Evolutionary conservation across 176 grass and related monocot species (phyloP).

Genomic region (Ensete glaucum): DNA sequence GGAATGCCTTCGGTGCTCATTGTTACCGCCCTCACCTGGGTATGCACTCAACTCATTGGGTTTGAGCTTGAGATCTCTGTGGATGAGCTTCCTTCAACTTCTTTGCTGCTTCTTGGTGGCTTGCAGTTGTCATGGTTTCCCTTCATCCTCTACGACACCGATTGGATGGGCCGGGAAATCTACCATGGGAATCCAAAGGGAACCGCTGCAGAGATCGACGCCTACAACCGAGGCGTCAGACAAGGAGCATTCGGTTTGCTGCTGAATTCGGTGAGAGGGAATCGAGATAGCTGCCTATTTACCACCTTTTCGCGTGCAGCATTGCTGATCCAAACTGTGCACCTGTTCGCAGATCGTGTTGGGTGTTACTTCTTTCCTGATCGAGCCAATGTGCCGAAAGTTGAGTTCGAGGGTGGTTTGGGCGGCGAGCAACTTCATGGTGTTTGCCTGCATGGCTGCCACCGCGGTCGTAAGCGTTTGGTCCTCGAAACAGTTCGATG

Average conservation of each 20-base stretch:
- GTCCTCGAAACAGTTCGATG: conserved; percentile 48
- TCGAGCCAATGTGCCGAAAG: conserved; percentile 68
- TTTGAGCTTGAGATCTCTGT: too few species aligned
- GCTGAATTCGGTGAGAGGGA: conserved; percentile 60
- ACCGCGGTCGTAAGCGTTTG: conserved; percentile 59
- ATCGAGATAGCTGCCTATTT: not conserved
- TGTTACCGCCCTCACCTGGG: conserved; percentile 81
- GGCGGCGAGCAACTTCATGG: conserved; percentile 57
- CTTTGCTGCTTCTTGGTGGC: not conserved
- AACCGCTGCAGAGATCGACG: conserved; percentile 19
- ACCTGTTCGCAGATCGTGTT: conserved; percentile 40
- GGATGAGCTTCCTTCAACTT: too few species aligned
- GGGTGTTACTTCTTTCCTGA: conserved; percentile 58
- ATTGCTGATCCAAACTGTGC: not conserved
- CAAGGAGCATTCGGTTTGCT: conserved; percentile 69
- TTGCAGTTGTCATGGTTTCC: conserved; percentile 85
- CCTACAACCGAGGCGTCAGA: conserved; percentile 64
- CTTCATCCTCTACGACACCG: conserved; percentile 93
- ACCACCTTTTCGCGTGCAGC: not conserved
- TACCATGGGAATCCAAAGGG: conserved; percentile 83
- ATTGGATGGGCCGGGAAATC: conserved; percentile 98
- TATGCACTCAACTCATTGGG: conserved; percentile 12
- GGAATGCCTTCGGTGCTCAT: conserved; percentile 85
- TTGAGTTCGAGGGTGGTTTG: conserved; percentile 46
- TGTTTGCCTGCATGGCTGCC: conserved; percentile 53